These are phyloP conservation scores for Ophiostoma sp. DNA, from an alignment of 2,329 filamentous ascomycete species.

Conservation along the genomic window DNA sequence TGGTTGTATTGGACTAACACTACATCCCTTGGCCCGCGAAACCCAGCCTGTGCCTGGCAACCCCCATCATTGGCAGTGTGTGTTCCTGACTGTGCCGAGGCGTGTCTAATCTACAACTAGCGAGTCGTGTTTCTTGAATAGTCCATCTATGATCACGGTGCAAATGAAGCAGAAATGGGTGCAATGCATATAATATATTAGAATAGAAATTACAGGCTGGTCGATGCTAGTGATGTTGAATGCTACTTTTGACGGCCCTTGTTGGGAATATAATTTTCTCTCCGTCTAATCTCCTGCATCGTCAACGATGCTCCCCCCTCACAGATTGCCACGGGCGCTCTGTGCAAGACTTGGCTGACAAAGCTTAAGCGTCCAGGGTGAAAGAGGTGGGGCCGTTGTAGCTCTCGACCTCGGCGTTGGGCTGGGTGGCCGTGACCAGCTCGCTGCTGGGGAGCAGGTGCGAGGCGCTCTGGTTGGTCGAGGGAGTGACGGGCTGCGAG, in stretches of 20 bases:
- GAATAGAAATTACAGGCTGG: background rate
- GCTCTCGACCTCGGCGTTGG: background rate
- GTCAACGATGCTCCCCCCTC: background rate
- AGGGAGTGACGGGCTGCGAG: background rate
- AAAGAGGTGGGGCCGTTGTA: background rate
- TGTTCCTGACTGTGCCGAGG: too few relatives aligned
- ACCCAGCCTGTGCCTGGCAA: too few relatives aligned
- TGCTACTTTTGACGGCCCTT: background rate
- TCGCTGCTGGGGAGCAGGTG: background rate
- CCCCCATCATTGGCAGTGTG: too few relatives aligned
- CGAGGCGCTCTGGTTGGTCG: slow-evolving; percentile 4
- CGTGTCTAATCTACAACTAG: too few relatives aligned
- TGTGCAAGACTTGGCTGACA: background rate
- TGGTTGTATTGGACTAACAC: too few relatives aligned
- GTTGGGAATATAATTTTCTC: background rate
- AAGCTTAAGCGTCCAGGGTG: background rate
- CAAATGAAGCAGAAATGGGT: too few relatives aligned
- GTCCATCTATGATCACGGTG: too few relatives aligned
- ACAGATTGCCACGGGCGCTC: background rate
- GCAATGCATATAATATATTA: background rate
- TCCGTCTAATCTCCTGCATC: background rate
- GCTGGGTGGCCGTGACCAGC: background rate
- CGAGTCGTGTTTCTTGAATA: too few relatives aligned
- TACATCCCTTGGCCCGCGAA: too few relatives aligned
- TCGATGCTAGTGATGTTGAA: slow-evolving; percentile 5